Conservation (phyloP, 306 rosid genomes). For the Acacia melanoxylon region DNA sequence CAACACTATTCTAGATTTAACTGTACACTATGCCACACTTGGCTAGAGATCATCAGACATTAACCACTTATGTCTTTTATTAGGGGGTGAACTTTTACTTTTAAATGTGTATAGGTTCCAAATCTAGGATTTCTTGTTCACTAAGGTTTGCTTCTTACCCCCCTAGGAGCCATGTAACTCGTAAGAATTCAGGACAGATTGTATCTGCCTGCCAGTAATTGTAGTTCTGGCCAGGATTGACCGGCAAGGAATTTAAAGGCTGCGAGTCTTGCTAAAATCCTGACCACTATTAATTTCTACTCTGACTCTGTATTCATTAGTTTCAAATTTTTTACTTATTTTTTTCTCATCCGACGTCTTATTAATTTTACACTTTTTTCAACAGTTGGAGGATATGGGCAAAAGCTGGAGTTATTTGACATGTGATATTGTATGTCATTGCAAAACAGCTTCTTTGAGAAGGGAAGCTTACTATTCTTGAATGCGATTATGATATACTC, state of each 20-base stretch:
- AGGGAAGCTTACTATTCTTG: neutral
- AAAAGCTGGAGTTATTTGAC: neutral
- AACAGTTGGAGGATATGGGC: neutral
- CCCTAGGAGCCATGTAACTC: conserved; percentile 30
- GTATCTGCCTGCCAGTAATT: conserved; percentile 35
- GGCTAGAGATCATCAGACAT: conserved; percentile 63
- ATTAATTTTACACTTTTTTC: neutral
- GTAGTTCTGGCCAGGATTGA: conserved; percentile 32
- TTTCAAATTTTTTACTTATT: neutral
- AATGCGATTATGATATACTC: neutral
- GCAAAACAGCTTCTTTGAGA: neutral
- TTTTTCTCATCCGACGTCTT: neutral
- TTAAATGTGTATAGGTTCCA: conserved; percentile 44
- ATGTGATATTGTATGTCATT: neutral
- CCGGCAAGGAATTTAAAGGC: conserved; percentile 34
- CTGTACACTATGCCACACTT: conserved; percentile 78
- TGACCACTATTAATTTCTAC: neutral
- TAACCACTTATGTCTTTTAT: conserved; percentile 52
- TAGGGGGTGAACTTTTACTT: conserved; percentile 57
- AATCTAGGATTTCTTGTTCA: conserved; percentile 51
- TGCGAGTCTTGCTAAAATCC: conserved; percentile 15
- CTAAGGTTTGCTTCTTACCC: conserved; percentile 22
- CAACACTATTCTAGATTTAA: conserved; percentile 68
- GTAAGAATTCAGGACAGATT: conserved; percentile 36
- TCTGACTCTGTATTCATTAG: neutral